Base-by-base conservation (phyloP, 2,329 filamentous ascomycete genomes). In the Xylaria sp. region DNA sequence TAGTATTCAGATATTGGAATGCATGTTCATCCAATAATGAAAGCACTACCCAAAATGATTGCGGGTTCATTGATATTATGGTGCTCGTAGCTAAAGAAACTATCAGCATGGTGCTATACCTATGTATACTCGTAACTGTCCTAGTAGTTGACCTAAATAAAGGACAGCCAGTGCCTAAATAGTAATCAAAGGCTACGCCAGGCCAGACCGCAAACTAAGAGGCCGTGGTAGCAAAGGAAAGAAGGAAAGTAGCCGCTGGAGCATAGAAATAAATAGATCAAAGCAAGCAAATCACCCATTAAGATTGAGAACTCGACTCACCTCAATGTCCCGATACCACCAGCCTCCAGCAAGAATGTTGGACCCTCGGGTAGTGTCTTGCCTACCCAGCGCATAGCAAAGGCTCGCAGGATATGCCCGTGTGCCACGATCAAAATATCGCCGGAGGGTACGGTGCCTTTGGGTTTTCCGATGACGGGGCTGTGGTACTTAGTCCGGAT, bases 391-490 rank as follows among this genome's bases (percentile, higher is more conserved):
- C 93, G 84, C 81, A 94, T 91, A 6, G 93, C 93, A 74, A 97
- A 92, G 0, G 92, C 91, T 15, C 93, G 83, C 54, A 97, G 79
- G 58, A 97, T 94, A 78, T 97, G 93, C 0, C 93, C 93, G 73
- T 97, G 93, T 21, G 92, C 93, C 5, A 97, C 92, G 49, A 97
- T 82, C 23, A 94, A 76, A 17, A 94, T 86, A 75, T 94, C 91
- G 15, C 85, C 79, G 15, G 75, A 85, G 9, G 72, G 80, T 64
- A 73, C 73, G 9, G 77, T 78, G 15, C 63, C 62, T 59, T 72
- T 72, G 47, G 77, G 74, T 68, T 84, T 82, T 8, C 83, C 84
- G 67, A 94, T 88, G 51, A 82, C 83, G 0, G 83, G 83, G 3
- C 75, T 75, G 68, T 93, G 90, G 76, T 83, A 89, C 67, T 83